Conservation (phyloP, 2,329 filamentous ascomycete species). For the Pseudogymnoascus sp. region DNA sequence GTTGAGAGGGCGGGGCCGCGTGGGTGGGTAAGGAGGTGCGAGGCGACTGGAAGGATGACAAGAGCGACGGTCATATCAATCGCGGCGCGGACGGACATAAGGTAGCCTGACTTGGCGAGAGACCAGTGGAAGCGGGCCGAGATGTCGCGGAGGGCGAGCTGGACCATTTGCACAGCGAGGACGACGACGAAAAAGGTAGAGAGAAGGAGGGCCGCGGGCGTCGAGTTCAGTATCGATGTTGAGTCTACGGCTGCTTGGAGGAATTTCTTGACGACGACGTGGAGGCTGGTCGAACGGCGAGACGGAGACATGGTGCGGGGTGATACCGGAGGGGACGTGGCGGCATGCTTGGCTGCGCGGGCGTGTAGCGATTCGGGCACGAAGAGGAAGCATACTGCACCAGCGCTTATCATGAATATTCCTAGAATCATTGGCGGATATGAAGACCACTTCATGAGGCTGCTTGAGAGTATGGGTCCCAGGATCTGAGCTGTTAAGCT, state of each 20-base stretch:
- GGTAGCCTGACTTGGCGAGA: slow-evolving; percentile 18
- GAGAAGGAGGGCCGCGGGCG: slow-evolving; percentile 26
- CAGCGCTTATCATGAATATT: slow-evolving; percentile 13
- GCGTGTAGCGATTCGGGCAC: slow-evolving; percentile 27
- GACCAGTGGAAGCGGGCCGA: slow-evolving; percentile 22
- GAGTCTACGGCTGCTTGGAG: slow-evolving; percentile 18
- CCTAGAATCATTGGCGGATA: slow-evolving; percentile 23
- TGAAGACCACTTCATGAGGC: slow-evolving; percentile 28
- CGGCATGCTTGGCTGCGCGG: slow-evolving; percentile 10
- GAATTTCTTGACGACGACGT: slow-evolving; percentile 12
- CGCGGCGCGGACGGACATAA: slow-evolving; percentile 23
- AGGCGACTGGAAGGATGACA: slow-evolving; percentile 19
- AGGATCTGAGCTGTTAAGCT: slow-evolving; percentile 30
- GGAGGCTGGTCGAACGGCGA: background rate
- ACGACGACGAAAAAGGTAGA: slow-evolving; percentile 19
- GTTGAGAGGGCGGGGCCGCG: slow-evolving; percentile 13
- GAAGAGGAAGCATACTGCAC: slow-evolving; percentile 20
- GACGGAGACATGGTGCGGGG: background rate
- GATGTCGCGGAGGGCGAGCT: slow-evolving; percentile 23
- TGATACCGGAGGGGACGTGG: background rate
- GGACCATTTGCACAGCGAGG: slow-evolving; percentile 15
- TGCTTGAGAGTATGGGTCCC: slow-evolving; percentile 30
- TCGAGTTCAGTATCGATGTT: slow-evolving; percentile 20
- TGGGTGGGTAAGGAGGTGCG: slow-evolving; percentile 16
- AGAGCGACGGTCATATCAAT: slow-evolving; percentile 23